Percentiles rank a stretch among this genome's conserved stretches.
Evolutionary conservation across 2,329 filamentous ascomycete genomes (phyloP).

Genomic region (Claviceps pazoutovae): DNA sequence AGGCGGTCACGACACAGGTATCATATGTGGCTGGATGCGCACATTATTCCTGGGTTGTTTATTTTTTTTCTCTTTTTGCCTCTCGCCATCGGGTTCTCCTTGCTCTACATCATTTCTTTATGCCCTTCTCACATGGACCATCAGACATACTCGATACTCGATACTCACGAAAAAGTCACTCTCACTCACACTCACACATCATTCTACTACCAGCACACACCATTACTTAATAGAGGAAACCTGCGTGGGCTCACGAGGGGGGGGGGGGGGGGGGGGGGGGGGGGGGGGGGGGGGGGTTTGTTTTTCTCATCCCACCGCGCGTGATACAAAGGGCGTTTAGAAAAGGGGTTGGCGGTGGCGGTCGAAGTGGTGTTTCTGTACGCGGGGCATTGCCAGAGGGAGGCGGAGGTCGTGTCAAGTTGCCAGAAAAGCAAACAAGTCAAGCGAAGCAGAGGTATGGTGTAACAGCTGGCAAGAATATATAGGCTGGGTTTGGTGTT

Average conservation of each 20-base stretch:
- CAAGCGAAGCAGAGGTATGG: conserved; percentile 1
- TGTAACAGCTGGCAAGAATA: conserved; percentile 5
- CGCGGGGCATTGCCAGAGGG: conserved; percentile 1
- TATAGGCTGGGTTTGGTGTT: conserved; percentile 16
- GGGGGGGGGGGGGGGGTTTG: too few species aligned
- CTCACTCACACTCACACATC: not conserved
- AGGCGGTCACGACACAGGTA: conserved; percentile 21
- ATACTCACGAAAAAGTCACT: not conserved
- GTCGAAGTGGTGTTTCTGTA: not conserved
- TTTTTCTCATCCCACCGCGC: not conserved
- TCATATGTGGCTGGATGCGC: conserved; percentile 18
- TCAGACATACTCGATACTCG: not conserved
- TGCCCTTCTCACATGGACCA: conserved; percentile 6
- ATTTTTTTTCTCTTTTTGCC: conserved; percentile 16
- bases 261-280: not conserved
- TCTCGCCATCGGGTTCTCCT: conserved; percentile 7
- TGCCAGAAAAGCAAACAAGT: conserved; percentile 2
- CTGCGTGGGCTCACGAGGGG: not conserved
- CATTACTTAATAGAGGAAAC: conserved; percentile 1
- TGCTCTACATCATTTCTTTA: conserved; percentile 12
- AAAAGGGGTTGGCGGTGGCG: not conserved
- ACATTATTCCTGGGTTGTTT: not conserved
- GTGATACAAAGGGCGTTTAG: not conserved
- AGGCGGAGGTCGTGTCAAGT: not conserved
- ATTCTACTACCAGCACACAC: conserved; percentile 1